Base-by-base conservation (phyloP, 208 protist genomes). In the Vickermania spadyakhi region DNA sequence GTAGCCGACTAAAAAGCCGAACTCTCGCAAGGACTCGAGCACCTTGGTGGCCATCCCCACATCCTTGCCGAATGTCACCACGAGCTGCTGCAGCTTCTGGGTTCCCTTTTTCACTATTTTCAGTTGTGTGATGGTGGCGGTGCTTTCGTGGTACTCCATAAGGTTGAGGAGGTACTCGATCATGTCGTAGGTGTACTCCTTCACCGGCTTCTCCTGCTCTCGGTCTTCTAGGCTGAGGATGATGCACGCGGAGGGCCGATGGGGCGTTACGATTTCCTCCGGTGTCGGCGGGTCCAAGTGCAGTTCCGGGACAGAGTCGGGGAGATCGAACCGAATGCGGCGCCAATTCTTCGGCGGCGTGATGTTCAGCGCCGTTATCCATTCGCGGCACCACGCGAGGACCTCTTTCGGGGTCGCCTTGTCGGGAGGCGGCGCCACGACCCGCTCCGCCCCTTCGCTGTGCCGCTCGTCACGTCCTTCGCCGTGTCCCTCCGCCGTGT, bases 121-220 rank as follows among this genome's bases (percentile, higher is more conserved):
- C 59, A 94, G 62, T 31, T 74, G 74, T 13, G 84, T 91, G 11
- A 94, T 80, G 36, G 87, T 79, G n/a, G 72, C 85, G 1, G 72
- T 60, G 14, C 83, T 79, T 25, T 74, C 62, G 42, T 83, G 62
- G 61, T 90, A 91, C 18, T 74, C 58, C 7, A 94, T 59, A 13
- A 91, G 72, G 22, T 89, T 77, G 26, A 91, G 59, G 30, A 94
- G 28, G 67, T 94, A 94, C 67, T 88, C 70, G 23, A 90, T 79
- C 66, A 94, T 77, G 62, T 85, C 73, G 29, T 61, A 69, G 27
- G 54, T 71, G 80, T 91, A 94, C 60, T 86, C 84, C 13, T 69
- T 66, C 18, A 66, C 36, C 25, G 84, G 75, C 56, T 73, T 94
- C 52, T 73, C 76, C 29, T 81, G 79, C 28, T 81, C 81, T 62